phyloP scores from a whole-genome alignment of 1,284 basidiomycete species.

The Moniliophthora roreri region DNA sequence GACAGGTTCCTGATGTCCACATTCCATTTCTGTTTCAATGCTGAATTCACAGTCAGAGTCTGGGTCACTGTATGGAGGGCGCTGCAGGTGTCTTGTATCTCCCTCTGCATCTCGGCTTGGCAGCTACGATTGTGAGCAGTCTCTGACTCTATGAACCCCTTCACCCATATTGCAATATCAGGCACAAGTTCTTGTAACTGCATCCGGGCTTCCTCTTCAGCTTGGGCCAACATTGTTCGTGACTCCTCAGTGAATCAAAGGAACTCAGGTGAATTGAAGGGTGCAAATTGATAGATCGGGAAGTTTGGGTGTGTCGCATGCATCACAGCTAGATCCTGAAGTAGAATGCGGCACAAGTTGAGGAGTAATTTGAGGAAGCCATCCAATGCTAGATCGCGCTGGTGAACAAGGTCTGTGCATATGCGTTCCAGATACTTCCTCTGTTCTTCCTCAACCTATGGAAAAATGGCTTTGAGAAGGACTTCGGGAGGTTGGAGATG shows the following conservation, averaged over 20 bases:
- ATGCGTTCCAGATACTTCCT: conserved; percentile 8
- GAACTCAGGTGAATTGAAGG: conserved; percentile 22
- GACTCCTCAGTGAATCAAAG: conserved; percentile 18
- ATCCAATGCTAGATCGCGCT: conserved; percentile 18
- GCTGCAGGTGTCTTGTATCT: too few relatives aligned
- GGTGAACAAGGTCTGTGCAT: neutral
- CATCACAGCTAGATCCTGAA: conserved; percentile 28
- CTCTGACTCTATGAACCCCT: too few relatives aligned
- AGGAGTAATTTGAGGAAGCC: conserved; percentile 19
- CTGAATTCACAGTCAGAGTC: too few relatives aligned
- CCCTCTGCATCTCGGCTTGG: too few relatives aligned
- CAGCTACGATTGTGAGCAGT: too few relatives aligned
- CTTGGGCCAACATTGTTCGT: conserved; percentile 12
- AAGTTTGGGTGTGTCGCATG: conserved; percentile 16
- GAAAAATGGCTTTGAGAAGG: conserved; percentile 18
- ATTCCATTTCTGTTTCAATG: too few relatives aligned
- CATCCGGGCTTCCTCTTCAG: conserved; percentile 16
- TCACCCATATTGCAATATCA: conserved; percentile 3
- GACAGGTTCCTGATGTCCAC: too few relatives aligned
- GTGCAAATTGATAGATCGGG: conserved; percentile 19
- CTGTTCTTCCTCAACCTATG: conserved; percentile 21
- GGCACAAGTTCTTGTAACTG: conserved; percentile 18
- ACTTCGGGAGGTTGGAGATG: conserved; percentile 15
- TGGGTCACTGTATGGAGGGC: too few relatives aligned
- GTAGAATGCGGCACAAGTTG: conserved; percentile 19